Evolutionary conservation across 768 basidiomycete species (phyloP), one percentile per base, ranked within the genome.

Genomic region (Pleurotus cornucopiae): DNA sequence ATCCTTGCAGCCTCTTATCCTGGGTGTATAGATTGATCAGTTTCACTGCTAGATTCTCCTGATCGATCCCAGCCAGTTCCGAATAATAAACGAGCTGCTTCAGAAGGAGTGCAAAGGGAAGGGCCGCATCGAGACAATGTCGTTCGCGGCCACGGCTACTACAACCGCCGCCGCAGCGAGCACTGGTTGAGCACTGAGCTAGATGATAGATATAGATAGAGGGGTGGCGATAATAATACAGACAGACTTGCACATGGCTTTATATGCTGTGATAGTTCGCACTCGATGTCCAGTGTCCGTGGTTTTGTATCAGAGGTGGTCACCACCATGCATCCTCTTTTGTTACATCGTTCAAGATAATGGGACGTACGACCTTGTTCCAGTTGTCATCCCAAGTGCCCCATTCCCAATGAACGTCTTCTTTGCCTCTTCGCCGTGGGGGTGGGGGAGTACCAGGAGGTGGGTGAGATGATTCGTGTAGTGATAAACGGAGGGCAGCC

Each of bases 51-150:
- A 98, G 96, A 82, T 88, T 46, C 79, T 96, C 75, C 78, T 96
- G 55, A 98, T 98, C 58, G 94, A 98, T 67, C 96, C 97, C 4
- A 83, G 89, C 41, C 87, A 91, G 62, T 96, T 97, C 81, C 85
- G 91, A 37, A 78, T 88, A 16, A 81, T 99, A 61, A 91, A 88
- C 63, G 96, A 98, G 58, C 70, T 98, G 41, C 71, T 98, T 57
- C 91, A 94, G 68, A 91, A 89, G 66, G 91, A 98, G 66, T 88
- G 88, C 66, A 95, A 96, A 69, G 92, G 92, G 14, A 81, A 82
- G 61, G 91, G 93, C 1, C 78, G 89, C 51, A 75, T 98, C 40
- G 96, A 98, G 71, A 95, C 94, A 0, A 66, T 92, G 63, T 76
- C 84, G 11, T 84, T 89, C 58, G 79, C 88, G 43, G 86, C 86